These are phyloP conservation scores for Filosporella fistucella DNA, from an alignment of 495 filamentous ascomycete species.

Conservation along the genomic window DNA sequence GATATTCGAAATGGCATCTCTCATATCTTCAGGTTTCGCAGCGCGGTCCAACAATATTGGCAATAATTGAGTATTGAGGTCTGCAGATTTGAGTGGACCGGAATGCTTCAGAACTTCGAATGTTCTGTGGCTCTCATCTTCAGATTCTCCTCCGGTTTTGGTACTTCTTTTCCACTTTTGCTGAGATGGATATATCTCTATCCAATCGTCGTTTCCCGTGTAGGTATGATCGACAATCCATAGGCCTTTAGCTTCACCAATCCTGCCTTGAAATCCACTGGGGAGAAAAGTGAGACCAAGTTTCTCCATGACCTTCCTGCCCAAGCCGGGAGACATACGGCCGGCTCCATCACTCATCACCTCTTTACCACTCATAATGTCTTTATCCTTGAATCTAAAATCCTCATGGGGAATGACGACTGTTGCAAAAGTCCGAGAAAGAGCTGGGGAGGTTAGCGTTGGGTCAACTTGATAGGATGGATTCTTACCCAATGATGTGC, in stretches of 20 bases:
- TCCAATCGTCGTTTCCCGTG: conserved; percentile 47
- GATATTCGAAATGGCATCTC: conserved; percentile 50
- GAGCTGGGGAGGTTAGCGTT: conserved; percentile 12
- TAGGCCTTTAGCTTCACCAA: conserved; percentile 83
- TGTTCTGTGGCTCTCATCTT: conserved; percentile 47
- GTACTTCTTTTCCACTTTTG: conserved; percentile 68
- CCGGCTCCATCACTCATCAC: conserved; percentile 86
- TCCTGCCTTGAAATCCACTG: conserved; percentile 73
- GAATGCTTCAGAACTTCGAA: conserved; percentile 70
- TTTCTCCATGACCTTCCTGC: conserved; percentile 50
- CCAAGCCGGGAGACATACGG: conserved; percentile 61
- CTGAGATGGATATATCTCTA: conserved; percentile 76
- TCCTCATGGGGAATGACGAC: conserved; percentile 37
- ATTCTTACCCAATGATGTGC: conserved; percentile 29
- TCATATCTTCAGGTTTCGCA: conserved; percentile 41
- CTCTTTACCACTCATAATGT: conserved; percentile 7
- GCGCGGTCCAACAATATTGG: conserved; percentile 69
- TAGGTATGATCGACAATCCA: conserved; percentile 63
- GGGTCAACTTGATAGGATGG: conserved; percentile 22
- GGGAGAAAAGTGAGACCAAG: conserved; percentile 61
- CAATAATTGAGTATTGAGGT: conserved; percentile 75
- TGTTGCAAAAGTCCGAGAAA: conserved; percentile 44
- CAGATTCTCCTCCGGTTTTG: neutral
- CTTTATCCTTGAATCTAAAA: conserved; percentile 23
- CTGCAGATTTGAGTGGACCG: conserved; percentile 54